Evolutionary conservation across 139 green algal genomes (phyloP), one percentile per base, ranked within the genome.

Genomic region (Chlorella ohadii): DNA sequence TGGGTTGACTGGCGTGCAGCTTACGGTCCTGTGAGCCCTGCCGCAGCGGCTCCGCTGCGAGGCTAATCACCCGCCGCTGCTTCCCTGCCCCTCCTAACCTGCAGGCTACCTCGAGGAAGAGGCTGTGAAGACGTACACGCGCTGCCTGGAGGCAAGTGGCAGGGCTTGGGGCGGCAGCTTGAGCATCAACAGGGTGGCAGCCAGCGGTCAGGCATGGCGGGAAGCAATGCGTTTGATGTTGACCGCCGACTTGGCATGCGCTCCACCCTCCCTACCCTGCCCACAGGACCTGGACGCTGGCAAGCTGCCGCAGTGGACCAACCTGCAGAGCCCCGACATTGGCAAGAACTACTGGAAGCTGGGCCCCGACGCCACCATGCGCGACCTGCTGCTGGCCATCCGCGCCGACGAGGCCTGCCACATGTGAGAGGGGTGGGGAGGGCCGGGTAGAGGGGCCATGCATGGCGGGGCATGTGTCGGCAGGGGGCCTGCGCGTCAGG

Each of bases 91-190:
- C 72, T 19, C 57, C 38, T 39, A 16, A 19, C 3, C 7, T 64
- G 33, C 65, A 78, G 91, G 51, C 1, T 99, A 98, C 87, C 87
- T 99, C 77, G 96, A 99, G 88, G 97, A 99, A 88, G 96, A 99
- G 88, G 97, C 97, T 0, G 92, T 98, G 3, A 91, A 93, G 65
- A 99, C 97, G 1, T 99, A 99, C 94, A 99, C 94, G 3, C 92
- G 94, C 68, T 57, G 78, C 34, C 83, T 97, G 2, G 28, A 85
- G 51, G 51, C 22, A 2, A 22, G 51, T 22, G 19, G 51, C 9
- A 59, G 11, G 51, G 51, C 51, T 20, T 4, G 15, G 51, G 51
- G 22, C 2, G 51, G 15, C 11, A 22, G 51, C n/a, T n/a, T n/a
- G n/a, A n/a, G n/a, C n/a, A n/a, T n/a, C n/a, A n/a, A n/a, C n/a